Evolutionary conservation across 768 basidiomycete species (phyloP).

Genomic region (Russula foetens): DNA sequence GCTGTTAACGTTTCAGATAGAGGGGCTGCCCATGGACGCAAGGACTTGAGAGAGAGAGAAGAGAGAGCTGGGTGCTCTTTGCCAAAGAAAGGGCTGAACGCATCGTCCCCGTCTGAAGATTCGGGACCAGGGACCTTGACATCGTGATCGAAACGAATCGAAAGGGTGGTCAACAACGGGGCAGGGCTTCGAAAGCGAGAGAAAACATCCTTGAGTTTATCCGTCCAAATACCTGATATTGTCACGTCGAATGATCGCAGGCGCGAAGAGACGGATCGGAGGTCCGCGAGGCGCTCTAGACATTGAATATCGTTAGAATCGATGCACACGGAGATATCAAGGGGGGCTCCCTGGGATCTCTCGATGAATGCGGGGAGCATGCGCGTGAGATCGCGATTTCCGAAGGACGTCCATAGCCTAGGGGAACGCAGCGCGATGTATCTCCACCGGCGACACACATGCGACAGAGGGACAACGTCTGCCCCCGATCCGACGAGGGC

Average conservation of each 20-base stretch:
- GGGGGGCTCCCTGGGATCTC: background rate
- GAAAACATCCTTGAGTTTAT: background rate
- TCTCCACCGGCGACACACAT: conserved; percentile 4
- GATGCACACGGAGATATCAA: background rate
- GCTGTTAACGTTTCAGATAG: background rate
- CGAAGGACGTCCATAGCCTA: background rate
- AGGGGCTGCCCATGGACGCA: background rate
- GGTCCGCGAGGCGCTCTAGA: conserved; percentile 2
- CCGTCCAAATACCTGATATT: background rate
- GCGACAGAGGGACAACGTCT: background rate
- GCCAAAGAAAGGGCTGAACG: background rate
- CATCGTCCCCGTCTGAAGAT: background rate
- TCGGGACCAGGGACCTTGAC: background rate
- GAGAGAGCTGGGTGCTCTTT: background rate
- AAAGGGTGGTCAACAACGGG: background rate
- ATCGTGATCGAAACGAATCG: conserved; percentile 6
- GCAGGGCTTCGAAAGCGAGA: background rate
- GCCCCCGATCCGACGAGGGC: conserved; percentile 2
- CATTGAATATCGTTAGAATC: background rate
- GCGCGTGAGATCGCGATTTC: background rate
- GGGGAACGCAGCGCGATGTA: background rate
- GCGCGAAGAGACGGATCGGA: background rate
- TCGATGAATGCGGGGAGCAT: conserved; percentile 1
- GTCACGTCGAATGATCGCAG: conserved; percentile 2
- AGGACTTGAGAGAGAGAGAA: background rate